Evolutionary conservation across 1,139 yeast genomes (phyloP).

Genomic region (Geotrichum klebahnii): DNA sequence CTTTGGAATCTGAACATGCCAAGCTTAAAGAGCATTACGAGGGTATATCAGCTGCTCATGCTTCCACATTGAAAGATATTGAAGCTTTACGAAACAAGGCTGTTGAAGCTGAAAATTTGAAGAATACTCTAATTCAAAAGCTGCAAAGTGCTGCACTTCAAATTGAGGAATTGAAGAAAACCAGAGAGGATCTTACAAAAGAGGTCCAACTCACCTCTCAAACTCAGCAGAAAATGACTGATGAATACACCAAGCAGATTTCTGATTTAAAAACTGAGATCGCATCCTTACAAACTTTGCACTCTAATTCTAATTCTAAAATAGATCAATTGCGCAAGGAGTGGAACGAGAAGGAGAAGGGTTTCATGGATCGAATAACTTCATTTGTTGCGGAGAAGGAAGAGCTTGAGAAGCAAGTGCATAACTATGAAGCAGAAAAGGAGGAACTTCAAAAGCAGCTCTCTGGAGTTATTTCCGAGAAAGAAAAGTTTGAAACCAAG

Average conservation of each 20-base stretch:
- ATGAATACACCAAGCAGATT: slow-evolving; percentile 21
- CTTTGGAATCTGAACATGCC: slow-evolving; percentile 20
- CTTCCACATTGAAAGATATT: slow-evolving; percentile 24
- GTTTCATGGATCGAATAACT: slow-evolving; percentile 17
- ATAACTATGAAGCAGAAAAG: slow-evolving; percentile 12
- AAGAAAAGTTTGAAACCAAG: slow-evolving; percentile 17
- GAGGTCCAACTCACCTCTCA: slow-evolving; percentile 27
- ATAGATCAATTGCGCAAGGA: slow-evolving; percentile 25
- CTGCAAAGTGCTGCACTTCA: slow-evolving; percentile 35
- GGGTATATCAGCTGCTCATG: slow-evolving; percentile 7
- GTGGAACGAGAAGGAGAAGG: slow-evolving; percentile 30
- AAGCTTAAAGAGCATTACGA: slow-evolving; percentile 17
- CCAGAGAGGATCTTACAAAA: slow-evolving; percentile 23
- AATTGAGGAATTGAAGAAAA: slow-evolving; percentile 29
- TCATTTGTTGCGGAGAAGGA: slow-evolving; percentile 11
- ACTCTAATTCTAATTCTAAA: slow-evolving; percentile 23
- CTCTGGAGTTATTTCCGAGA: slow-evolving; percentile 10
- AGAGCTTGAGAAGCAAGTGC: slow-evolving; percentile 10
- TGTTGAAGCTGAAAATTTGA: slow-evolving; percentile 31
- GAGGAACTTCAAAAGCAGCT: slow-evolving; percentile 17
- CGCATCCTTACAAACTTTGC: slow-evolving; percentile 28
- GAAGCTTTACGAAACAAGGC: slow-evolving; percentile 27
- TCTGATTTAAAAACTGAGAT: slow-evolving; percentile 29
- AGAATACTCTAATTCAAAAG: slow-evolving; percentile 35
- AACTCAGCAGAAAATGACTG: slow-evolving; percentile 19